These are phyloP conservation scores for Albatrellus sp. DNA, from an alignment of 1,284 basidiomycete species.

Conservation along the genomic window DNA sequence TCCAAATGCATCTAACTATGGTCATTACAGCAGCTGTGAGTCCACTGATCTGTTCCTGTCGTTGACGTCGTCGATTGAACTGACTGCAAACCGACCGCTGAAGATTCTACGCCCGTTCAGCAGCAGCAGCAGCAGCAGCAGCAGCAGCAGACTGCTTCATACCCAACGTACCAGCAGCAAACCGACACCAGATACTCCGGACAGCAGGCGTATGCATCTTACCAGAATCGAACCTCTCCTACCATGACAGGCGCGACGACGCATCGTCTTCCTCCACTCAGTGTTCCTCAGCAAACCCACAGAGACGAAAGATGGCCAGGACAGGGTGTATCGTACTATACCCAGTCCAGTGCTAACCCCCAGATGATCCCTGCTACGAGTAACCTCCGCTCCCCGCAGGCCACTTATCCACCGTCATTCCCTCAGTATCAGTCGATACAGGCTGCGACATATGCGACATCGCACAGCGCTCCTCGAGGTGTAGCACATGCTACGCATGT, in stretches of 20 bases:
- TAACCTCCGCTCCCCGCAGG: constrained; percentile 43
- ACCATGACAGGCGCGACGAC: constrained; percentile 27
- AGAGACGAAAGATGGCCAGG: constrained; percentile 32
- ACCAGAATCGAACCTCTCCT: constrained; percentile 34
- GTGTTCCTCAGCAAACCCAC: constrained; percentile 16
- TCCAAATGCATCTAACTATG: constrained; percentile 2
- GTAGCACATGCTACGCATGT: constrained; percentile 22
- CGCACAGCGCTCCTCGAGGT: constrained; percentile 2
- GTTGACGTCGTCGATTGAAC: background rate
- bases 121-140: constrained; percentile 18
- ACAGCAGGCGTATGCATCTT: constrained; percentile 33
- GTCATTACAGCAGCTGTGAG: constrained; percentile 1
- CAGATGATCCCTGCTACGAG: constrained; percentile 3
- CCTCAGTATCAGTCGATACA: constrained; percentile 5
- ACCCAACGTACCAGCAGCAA: constrained; percentile 39
- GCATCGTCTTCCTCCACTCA: constrained; percentile 35
- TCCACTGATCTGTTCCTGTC: background rate
- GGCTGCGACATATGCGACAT: constrained; percentile 1
- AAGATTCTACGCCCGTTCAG: background rate
- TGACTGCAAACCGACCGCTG: background rate
- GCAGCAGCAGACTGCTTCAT: constrained; percentile 30
- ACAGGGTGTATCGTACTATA: constrained; percentile 25
- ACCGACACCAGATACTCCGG: constrained; percentile 41
- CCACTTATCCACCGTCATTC: constrained; percentile 27
- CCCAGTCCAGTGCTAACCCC: constrained; percentile 14